Base-by-base conservation (phyloP, 2,329 filamentous ascomycete species). In the Fusarium nurragi region DNA sequence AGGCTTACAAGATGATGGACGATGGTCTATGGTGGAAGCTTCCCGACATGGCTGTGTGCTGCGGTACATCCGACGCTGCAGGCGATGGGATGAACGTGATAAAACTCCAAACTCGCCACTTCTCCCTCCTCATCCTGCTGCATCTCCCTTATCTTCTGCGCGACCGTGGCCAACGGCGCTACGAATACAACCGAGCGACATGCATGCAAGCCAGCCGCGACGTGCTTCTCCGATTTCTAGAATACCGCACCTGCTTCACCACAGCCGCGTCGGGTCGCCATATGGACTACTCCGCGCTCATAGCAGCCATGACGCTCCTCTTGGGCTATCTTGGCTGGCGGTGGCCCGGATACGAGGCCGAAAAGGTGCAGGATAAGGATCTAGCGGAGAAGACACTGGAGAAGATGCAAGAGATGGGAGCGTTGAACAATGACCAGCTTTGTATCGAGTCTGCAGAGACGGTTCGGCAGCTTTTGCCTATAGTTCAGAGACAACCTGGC, bases 101-200 rank as follows among this genome's bases (percentile, higher is more conserved):
- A 8, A 79, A 83, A 67, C 70, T 81, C 8, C 84, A 87, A 55
- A 77, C 86, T 41, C 77, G 79, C 4, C 82, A 86, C 60, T 80
- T 82, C 64, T 79, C 81, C 30, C 76, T 86, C 4, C 73, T 86
- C 9, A 79, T 83, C 30, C 77, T 84, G 10, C 77, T 87, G 0
- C 84, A 88, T 58, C 76, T 87, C 2, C 85, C 85, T 0, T 86
- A 83, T 59, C 81, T 87, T 73, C 77, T 86, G 12, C 78, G 77
- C 22, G 73, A 78, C 19, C 76, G 77, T 18, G 73, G 73, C 8
- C 76, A 77, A 16, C 80, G 80, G 52, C 79, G 83, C 19, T 81
- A 83, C 66, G 84, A 80, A 64, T 84, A 80, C 53, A 77, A 78
- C 13, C 69, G 72, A 6, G 40, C 58, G 3, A 80, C 79, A 2